Base-by-base conservation (phyloP, 345 rosid genomes). In the Eucalyptus pauciflora region DNA sequence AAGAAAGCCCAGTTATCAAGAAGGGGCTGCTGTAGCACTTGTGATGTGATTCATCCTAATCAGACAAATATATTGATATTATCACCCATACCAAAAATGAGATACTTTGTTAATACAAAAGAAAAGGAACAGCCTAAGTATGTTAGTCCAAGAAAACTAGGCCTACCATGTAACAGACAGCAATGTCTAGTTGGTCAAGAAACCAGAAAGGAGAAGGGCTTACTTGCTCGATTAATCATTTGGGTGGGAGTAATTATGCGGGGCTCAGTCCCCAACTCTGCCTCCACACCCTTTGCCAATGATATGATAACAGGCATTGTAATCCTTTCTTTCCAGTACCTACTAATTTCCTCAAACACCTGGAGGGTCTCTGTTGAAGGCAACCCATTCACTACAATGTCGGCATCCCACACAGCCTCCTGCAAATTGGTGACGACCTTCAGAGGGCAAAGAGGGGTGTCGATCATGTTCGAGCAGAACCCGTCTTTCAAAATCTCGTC, bases 371-470 rank as follows among this genome's bases (percentile, higher is more conserved):
- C 99, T 0, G 99, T 97, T 13, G 99, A 98, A 62, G 99, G 99
- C 94, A 98, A 92, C 27, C 98, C 99, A 92, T 98, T 98, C 62
- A 98, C 95, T 64, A 98, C 97, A 49, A 98, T 93, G 92, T 98
- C 99, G 16, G 99, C 99, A 93, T 98, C 99, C 99, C 99, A 98
- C 56, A 97, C 97, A 88, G 98, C 99, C 92, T 98, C 99, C 90
- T 96, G 99, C 90, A 98, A 91, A 91, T 97, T 98, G 12, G 97
- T 97, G 89, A 98, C 99, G 89, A 97, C 99, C 89, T 98, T 98
- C 86, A 98, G 90, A 25, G 99, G 99, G 51, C 98, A 95, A 88
- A 98, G 93, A 5, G 99, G 99, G 8, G 98, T 97, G 48, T 97
- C 99, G 7, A 97, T 95, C 99, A 98, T 98, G 92, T 98, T 97